A percentile compares a stretch with the other conserved stretches of the same genome.
These are phyloP conservation scores for Claviceps sorghi DNA, from an alignment of 2,329 filamentous ascomycete genomes.

Conservation along the genomic window DNA sequence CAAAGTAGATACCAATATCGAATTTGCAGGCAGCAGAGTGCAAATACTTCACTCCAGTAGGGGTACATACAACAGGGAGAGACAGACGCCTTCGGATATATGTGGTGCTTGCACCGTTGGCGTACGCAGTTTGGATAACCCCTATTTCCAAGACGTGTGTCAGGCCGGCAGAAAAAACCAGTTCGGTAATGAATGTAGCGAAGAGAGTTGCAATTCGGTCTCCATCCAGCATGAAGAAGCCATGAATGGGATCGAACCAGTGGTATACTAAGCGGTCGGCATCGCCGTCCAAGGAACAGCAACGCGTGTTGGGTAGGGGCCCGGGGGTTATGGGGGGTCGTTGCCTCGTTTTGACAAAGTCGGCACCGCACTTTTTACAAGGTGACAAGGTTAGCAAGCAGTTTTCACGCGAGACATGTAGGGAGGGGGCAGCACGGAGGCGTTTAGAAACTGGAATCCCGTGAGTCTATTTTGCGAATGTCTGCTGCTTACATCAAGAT, in stretches of 20 bases:
- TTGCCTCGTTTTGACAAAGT: conserved; percentile 96
- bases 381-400: conserved; percentile 4
- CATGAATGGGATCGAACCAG: conserved; percentile 66
- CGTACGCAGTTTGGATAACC: conserved; percentile 93
- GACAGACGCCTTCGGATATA: conserved; percentile 81
- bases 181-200: conserved; percentile 83
- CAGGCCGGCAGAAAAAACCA: conserved; percentile 66
- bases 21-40: conserved; percentile 94
- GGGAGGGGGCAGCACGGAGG: not conserved
- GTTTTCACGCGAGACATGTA: not conserved
- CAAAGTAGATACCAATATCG: conserved; percentile 95
- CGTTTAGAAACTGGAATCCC: too few relatives aligned
- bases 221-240: conserved; percentile 87
- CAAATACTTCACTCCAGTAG: conserved; percentile 92
- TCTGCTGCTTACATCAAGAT: conserved; percentile 56
- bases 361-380: conserved; percentile 61
- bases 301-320: conserved; percentile 59
- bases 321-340: conserved; percentile 73
- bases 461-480: too few relatives aligned
- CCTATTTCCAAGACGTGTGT: conserved; percentile 73
- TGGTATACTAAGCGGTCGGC: conserved; percentile 95
- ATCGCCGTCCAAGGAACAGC: conserved; percentile 86
- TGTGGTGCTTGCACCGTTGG: conserved; percentile 85
- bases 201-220: conserved; percentile 93
- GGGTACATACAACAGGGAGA: conserved; percentile 81